Evolutionary conservation across 495 filamentous ascomycete species (phyloP), one percentile per base, ranked within the genome.

Genomic region (Gamarada debralockiae): DNA sequence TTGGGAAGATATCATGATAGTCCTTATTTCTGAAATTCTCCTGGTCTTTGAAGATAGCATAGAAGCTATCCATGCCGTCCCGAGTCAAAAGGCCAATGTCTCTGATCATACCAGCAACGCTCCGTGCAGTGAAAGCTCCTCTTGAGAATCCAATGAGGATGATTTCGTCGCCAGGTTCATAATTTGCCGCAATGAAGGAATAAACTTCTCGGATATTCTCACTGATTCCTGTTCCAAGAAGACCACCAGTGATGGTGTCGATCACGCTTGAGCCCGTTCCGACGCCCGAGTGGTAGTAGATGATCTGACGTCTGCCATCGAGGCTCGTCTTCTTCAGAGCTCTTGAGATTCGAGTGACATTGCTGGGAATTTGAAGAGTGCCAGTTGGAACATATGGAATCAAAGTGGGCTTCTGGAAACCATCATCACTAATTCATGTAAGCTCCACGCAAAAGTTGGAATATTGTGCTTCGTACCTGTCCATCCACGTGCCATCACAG

Each of bases 131-230:
- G 60, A 84, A 90, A 13, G 85, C 85, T 9, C 86, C 85, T 9
- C 86, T 76, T 34, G 83, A 87, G 67, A 89, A 90, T 9, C 86
- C 86, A 34, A 88, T 57, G 17, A 90, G 71, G 53, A 87, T 73
- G 37, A 89, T 86, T 56, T 89, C 83, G 61, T 89, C 86, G 6
- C 82, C 82, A 25, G 78, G 74, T 24, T 75, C 66, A 56, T 83
- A 87, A 69, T 90, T 90, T 31, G 78, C 77, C 7, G 78, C 77
- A 14, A 88, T 65, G 58, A 86, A 90, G 14, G 76, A 72, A 61
- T 90, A 90, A 0, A 76, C 80, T 59, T 83, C 81, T 29, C 81
- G 74, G 37, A 90, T 79, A 57, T 86, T 79, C 60, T 59, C 60
- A 42, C 55, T 55, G n/a, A 62, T 62, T 18, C 59, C 59, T 14